phyloP scores from a whole-genome alignment of 495 filamentous ascomycete species.

The Elasticomyces elasticus region DNA sequence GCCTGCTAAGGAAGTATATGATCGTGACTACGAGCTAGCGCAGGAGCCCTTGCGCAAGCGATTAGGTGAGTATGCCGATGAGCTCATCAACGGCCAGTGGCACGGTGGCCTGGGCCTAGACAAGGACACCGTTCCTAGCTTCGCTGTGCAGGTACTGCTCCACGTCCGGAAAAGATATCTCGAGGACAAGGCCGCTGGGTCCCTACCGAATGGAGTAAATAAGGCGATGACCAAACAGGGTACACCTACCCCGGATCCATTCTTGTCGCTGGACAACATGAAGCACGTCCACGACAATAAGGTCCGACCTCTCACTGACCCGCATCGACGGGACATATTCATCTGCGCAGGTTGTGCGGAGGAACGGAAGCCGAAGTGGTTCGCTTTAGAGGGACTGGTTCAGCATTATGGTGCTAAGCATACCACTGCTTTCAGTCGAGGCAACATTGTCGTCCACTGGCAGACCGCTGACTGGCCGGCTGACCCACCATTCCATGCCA shows the following conservation, averaged over 20 bases:
- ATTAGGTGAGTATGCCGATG: slow-evolving; percentile 52
- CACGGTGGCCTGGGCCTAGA: slow-evolving; percentile 44
- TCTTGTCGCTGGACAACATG: slow-evolving; percentile 62
- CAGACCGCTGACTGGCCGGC: slow-evolving; percentile 64
- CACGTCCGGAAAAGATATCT: slow-evolving; percentile 47
- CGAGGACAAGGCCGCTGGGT: slow-evolving; percentile 7
- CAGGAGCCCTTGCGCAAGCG: slow-evolving; percentile 52
- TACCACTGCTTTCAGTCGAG: slow-evolving; percentile 53
- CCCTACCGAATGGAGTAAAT: not conserved
- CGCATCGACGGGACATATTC: slow-evolving; percentile 57
- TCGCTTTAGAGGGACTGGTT: slow-evolving; percentile 65
- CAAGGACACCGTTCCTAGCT: slow-evolving; percentile 48
- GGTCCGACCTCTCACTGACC: slow-evolving; percentile 55
- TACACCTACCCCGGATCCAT: slow-evolving; percentile 11
- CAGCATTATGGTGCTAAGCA: slow-evolving; percentile 78
- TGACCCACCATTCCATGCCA: slow-evolving; percentile 55
- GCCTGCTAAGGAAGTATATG: slow-evolving; percentile 49
- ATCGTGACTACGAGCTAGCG: slow-evolving; percentile 56
- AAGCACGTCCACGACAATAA: slow-evolving; percentile 73
- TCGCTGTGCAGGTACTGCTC: slow-evolving; percentile 56
- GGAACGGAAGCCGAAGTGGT: slow-evolving; percentile 53
- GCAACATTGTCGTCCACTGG: slow-evolving; percentile 64
- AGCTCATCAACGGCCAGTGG: slow-evolving; percentile 53
- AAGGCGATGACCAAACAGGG: not conserved
- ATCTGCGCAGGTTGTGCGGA: slow-evolving; percentile 54